phyloP scores from a whole-genome alignment of 2,329 filamentous ascomycete species.

The Colletotrichum trifolii region DNA sequence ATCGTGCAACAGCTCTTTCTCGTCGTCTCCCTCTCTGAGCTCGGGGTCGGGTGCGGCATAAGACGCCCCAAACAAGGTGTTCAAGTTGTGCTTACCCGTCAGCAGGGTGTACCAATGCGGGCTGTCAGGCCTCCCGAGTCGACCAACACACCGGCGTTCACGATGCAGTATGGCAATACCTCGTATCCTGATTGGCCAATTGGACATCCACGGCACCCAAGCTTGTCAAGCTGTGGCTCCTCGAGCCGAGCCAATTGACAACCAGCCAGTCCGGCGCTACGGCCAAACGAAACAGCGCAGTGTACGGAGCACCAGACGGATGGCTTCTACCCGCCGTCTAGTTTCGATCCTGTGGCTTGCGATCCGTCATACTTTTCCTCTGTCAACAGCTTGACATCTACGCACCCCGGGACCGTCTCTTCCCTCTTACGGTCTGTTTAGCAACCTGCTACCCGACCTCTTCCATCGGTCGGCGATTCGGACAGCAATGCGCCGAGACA shows the following conservation, averaged over 20 bases:
- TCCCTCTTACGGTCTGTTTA: conserved; percentile 17
- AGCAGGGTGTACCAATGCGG: too few species aligned
- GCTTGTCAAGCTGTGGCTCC: too few species aligned
- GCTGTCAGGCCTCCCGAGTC: too few species aligned
- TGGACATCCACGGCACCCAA: too few species aligned
- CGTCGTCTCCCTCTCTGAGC: too few species aligned
- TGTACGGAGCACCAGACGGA: conserved; percentile 24
- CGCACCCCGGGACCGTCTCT: conserved; percentile 8
- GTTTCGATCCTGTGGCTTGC: conserved; percentile 26
- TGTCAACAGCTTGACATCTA: conserved; percentile 14
- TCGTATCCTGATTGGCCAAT: too few species aligned
- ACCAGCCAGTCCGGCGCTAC: conserved; percentile 18
- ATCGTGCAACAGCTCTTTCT: too few species aligned
- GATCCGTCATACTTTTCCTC: conserved; percentile 4
- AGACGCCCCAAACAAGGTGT: too few species aligned
- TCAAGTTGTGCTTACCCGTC: too few species aligned
- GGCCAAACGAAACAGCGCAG: background rate
- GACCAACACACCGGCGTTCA: too few species aligned
- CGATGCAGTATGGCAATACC: too few species aligned
- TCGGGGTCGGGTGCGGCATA: too few species aligned
- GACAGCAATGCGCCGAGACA: conserved; percentile 5
- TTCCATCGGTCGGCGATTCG: conserved; percentile 5
- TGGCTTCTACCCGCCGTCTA: conserved; percentile 28
- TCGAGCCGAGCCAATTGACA: conserved; percentile 6
- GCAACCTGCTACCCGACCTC: background rate